Evolutionary conservation across 495 filamentous ascomycete species (phyloP).

Genomic region (Rhypophila decipiens): DNA sequence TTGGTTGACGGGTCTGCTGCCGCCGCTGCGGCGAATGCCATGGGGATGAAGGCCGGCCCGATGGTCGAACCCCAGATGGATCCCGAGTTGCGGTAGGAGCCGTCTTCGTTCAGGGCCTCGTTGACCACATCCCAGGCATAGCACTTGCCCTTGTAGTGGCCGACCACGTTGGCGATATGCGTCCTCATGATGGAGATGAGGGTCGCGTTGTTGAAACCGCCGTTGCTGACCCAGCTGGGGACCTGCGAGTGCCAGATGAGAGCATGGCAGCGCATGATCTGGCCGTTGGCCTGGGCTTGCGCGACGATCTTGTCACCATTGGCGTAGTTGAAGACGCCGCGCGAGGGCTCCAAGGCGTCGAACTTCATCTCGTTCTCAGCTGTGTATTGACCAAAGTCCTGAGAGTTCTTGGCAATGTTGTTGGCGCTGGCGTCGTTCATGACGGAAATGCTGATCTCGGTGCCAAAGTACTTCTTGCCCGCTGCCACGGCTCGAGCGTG

Average conservation of each 20-base stretch:
- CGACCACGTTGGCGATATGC: conserved; percentile 46
- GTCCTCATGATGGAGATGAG: conserved; percentile 44
- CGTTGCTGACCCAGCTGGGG: conserved; percentile 49
- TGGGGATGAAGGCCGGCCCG: conserved; percentile 41
- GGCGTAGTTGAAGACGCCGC: not conserved
- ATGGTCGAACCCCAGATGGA: conserved; percentile 42
- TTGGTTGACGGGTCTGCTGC: conserved; percentile 47
- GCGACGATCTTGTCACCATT: not conserved
- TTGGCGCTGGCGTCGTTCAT: not conserved
- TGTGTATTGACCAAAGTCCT: not conserved
- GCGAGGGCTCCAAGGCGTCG: not conserved
- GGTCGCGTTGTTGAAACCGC: conserved; percentile 17
- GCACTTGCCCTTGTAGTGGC: conserved; percentile 50
- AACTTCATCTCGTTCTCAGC: not conserved
- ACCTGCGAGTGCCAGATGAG: conserved; percentile 52
- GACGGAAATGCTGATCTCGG: not conserved
- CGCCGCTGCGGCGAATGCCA: conserved; percentile 50
- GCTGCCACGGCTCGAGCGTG: not conserved
- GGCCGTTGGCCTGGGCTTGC: conserved; percentile 3
- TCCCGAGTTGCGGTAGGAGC: conserved; percentile 40
- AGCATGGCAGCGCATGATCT: conserved; percentile 50
- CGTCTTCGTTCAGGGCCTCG: conserved; percentile 51
- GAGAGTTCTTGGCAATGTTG: not conserved
- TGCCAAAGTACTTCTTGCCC: not conserved
- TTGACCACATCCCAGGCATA: conserved; percentile 59